These are phyloP conservation scores for Crithidia brevicula DNA, from an alignment of 208 protist genomes.

Conservation along the genomic window DNA sequence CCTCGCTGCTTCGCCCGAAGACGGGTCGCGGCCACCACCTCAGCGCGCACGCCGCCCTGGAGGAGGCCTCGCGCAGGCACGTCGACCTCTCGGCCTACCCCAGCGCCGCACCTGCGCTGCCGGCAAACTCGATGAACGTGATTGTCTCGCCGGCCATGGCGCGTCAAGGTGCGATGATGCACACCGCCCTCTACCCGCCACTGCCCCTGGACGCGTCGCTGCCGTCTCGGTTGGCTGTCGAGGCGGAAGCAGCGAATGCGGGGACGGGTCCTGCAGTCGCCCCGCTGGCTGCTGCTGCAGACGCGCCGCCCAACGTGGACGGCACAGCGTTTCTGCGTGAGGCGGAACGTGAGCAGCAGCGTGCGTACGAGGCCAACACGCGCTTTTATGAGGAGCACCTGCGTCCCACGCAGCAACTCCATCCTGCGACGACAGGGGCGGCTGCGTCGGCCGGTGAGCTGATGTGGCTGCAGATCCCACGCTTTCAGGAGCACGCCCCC, in stretches of 20 bases:
- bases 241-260: neutral
- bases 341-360: conserved; percentile 49
- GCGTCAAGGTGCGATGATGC: neutral
- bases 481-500: conserved; percentile 56
- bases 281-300: neutral
- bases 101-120: conserved; percentile 43
- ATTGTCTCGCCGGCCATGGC: conserved; percentile 31
- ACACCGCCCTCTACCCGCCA: conserved; percentile 27
- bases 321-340: conserved; percentile 75
- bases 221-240: conserved; percentile 22
- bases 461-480: conserved; percentile 85
- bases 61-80: conserved; percentile 46
- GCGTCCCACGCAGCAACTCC: conserved; percentile 3
- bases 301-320: conserved; percentile 31
- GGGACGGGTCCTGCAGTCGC: neutral
- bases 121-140: conserved; percentile 58
- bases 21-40: conserved; percentile 21
- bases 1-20: conserved; percentile 25
- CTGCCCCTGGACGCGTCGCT: conserved; percentile 36
- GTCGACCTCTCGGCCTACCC: conserved; percentile 37
- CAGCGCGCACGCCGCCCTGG: conserved; percentile 36
- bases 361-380: conserved; percentile 50
- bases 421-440: neutral
- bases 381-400: conserved; percentile 67
- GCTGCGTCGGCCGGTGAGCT: conserved; percentile 26